Conservation (phyloP, 2,329 filamentous ascomycete species). For the Fusarium citri region DNA sequence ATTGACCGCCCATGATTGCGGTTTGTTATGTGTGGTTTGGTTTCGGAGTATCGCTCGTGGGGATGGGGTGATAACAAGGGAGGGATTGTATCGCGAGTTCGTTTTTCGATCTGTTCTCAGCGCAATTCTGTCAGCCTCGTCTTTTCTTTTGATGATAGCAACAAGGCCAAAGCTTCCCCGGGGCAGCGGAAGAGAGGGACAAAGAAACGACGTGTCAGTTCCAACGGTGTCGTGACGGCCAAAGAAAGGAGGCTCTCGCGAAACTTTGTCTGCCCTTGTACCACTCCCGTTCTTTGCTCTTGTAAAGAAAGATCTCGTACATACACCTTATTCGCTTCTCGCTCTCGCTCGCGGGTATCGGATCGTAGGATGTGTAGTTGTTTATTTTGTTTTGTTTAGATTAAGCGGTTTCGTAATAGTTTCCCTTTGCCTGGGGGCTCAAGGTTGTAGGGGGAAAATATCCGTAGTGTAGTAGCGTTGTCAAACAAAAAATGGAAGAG, state of each 20-base stretch:
- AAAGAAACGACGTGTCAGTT: conserved; percentile 5
- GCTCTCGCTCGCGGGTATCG: conserved; percentile 15
- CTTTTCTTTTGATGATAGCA: conserved; percentile 4
- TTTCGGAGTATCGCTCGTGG: not conserved
- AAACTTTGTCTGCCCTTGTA: not conserved
- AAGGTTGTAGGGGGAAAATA: not conserved
- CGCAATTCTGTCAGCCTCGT: conserved; percentile 20
- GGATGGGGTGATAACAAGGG: conserved; percentile 8
- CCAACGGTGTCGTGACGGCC: not conserved
- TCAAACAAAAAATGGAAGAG: not conserved
- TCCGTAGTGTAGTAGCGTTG: not conserved
- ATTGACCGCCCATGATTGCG: conserved; percentile 84
- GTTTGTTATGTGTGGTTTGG: conserved; percentile 14
- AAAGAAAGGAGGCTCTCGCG: not conserved
- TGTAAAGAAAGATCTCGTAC: conserved; percentile 2
- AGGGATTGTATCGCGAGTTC: not conserved
- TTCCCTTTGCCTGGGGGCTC: conserved; percentile 1
- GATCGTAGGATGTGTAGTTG: not conserved
- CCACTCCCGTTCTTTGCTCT: not conserved
- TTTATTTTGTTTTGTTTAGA: conserved; percentile 21
- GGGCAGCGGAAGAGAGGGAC: not conserved
- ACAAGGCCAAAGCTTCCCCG: not conserved
- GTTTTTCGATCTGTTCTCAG: conserved; percentile 17
- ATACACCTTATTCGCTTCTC: conserved; percentile 14
- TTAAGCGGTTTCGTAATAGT: conserved; percentile 16